Conservation (phyloP, 805 yeast species). For the Tetrapisispora phaffii region DNA sequence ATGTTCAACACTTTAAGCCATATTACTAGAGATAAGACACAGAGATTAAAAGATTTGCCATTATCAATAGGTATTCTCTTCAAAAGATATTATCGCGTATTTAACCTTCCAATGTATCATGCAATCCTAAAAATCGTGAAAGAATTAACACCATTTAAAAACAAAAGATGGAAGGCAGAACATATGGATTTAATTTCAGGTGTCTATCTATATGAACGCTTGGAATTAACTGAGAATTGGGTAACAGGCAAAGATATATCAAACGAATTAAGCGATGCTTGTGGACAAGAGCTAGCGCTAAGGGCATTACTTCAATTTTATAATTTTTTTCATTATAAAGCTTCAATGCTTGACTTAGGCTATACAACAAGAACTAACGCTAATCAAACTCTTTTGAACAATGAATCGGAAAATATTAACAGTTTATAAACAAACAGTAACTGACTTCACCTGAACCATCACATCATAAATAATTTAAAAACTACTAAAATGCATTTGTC, state of each 20-base stretch:
- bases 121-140: constrained; percentile 69
- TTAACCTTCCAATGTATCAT: constrained; percentile 50
- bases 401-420: constrained; percentile 3
- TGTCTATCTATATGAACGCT: constrained; percentile 65
- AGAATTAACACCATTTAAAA: constrained; percentile 78
- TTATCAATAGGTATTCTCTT: constrained; percentile 26
- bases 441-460: background rate
- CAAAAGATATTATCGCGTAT: constrained; percentile 40
- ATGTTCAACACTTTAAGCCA: constrained; percentile 44
- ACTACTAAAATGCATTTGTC: too few relatives aligned
- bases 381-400: background rate
- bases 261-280: constrained; percentile 63
- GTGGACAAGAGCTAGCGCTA: constrained; percentile 77
- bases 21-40: constrained; percentile 58
- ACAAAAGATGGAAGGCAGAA: constrained; percentile 85
- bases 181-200: constrained; percentile 91
- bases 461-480: too few relatives aligned
- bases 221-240: constrained; percentile 79
- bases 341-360: constrained; percentile 47
- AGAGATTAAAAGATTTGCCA: constrained; percentile 38
- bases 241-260: constrained; percentile 71
- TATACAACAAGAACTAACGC: constrained; percentile 30
- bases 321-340: constrained; percentile 49
- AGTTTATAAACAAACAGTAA: background rate
- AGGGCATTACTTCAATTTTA: constrained; percentile 72